phyloP scores from a whole-genome alignment of 192 early-diverging fungal species.

The Dissophora ornata region DNA sequence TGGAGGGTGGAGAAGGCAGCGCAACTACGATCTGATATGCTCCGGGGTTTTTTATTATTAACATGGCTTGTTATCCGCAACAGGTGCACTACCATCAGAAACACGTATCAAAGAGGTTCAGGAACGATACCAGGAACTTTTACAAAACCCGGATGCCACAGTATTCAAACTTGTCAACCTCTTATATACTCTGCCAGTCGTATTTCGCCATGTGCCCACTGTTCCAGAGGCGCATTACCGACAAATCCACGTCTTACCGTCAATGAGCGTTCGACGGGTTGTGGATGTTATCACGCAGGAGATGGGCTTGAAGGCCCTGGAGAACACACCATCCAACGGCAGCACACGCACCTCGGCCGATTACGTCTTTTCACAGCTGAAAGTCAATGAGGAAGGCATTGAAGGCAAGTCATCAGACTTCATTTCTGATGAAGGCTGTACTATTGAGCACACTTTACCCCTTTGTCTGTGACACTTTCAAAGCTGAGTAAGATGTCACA shows the following conservation, averaged over 20 bases:
- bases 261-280: conserved; percentile 36
- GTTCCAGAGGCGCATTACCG: conserved; percentile 47
- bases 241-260: conserved; percentile 32
- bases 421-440: too few species aligned
- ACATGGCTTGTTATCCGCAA: too few species aligned
- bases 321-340: conserved; percentile 5
- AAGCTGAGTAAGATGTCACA: too few species aligned
- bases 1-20: too few species aligned
- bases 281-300: conserved; percentile 32
- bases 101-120: conserved; percentile 41
- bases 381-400: conserved; percentile 28
- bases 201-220: conserved; percentile 47
- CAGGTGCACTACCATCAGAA: conserved; percentile 30
- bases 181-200: conserved; percentile 34
- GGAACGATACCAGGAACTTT: conserved; percentile 40
- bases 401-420: conserved; percentile 27
- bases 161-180: conserved; percentile 46
- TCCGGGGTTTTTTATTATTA: too few species aligned
- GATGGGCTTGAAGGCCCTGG: conserved; percentile 42
- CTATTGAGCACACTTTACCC: too few species aligned
- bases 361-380: conserved; percentile 39
- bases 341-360: conserved; percentile 2
- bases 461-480: too few species aligned
- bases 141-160: conserved; percentile 32
- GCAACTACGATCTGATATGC: too few species aligned